A percentile compares a stretch with the other conserved stretches of the same genome.
These are phyloP conservation scores for Polyporus tsugae DNA, from an alignment of 1,284 basidiomycete species.

Conservation along the genomic window DNA sequence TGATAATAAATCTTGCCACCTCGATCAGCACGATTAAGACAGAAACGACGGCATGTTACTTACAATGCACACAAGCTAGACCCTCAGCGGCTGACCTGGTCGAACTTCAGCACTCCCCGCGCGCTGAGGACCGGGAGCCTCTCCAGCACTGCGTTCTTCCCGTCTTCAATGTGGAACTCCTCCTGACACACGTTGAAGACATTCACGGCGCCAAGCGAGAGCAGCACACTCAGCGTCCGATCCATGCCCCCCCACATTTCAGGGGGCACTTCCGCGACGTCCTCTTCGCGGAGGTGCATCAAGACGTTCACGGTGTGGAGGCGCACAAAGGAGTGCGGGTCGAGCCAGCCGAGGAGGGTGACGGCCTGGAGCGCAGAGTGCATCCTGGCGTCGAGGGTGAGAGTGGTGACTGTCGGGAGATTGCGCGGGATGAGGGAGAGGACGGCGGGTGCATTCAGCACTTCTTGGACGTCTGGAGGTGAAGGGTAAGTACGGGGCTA, in stretches of 20 bases:
- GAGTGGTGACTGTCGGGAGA: constrained; percentile 22
- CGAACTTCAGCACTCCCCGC: constrained; percentile 23
- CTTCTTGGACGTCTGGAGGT: constrained; percentile 17
- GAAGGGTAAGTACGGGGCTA: neutral
- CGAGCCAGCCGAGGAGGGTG: constrained; percentile 22
- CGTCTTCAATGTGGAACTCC: constrained; percentile 19
- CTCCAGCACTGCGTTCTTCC: constrained; percentile 20
- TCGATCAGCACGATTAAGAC: neutral
- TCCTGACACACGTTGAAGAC: constrained; percentile 25
- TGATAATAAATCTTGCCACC: neutral
- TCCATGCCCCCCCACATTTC: constrained; percentile 29
- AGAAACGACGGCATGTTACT: neutral
- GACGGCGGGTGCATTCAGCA: constrained; percentile 16
- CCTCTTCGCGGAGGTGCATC: constrained; percentile 20
- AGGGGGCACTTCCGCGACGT: constrained; percentile 13
- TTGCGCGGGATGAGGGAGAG: constrained; percentile 23
- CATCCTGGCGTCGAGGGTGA: constrained; percentile 28
- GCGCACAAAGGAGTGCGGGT: constrained; percentile 24
- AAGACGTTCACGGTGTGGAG: constrained; percentile 25
- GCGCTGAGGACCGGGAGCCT: constrained; percentile 24
- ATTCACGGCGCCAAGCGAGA: constrained; percentile 24
- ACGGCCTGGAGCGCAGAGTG: constrained; percentile 24
- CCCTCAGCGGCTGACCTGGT: neutral
- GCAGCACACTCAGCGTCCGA: constrained; percentile 28
- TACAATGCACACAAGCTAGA: neutral